phyloP scores from a whole-genome alignment of 2,329 filamentous ascomycete genomes.

The Aspergillus intermedius region DNA sequence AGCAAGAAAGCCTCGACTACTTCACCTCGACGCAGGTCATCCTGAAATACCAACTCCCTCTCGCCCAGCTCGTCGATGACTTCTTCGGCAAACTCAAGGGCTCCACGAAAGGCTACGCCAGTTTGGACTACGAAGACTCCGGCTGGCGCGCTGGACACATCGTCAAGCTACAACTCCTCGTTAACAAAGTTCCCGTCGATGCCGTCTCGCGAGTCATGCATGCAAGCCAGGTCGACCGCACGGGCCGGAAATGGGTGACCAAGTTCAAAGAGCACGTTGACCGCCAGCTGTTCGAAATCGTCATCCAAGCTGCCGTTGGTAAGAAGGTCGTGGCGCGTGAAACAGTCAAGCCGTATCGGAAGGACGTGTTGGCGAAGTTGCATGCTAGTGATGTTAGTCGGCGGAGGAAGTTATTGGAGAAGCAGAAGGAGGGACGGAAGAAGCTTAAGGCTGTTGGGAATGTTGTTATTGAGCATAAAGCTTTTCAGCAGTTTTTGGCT shows the following conservation, averaged over 20 bases:
- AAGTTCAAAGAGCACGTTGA: slow-evolving; percentile 98
- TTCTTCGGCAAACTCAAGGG: slow-evolving; percentile 96
- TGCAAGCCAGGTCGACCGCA: slow-evolving; percentile 66
- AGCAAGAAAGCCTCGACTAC: slow-evolving; percentile 81
- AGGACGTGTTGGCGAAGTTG: slow-evolving; percentile 87
- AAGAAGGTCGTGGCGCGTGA: slow-evolving; percentile 80
- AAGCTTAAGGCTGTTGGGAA: slow-evolving; percentile 71
- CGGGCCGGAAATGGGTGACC: slow-evolving; percentile 81
- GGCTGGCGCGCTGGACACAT: slow-evolving; percentile 76
- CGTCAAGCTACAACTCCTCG: slow-evolving; percentile 82
- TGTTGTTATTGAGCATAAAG: slow-evolving; percentile 91
- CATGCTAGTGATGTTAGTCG: slow-evolving; percentile 84
- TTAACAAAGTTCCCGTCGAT: slow-evolving; percentile 90
- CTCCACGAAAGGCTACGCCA: slow-evolving; percentile 88
- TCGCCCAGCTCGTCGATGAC: slow-evolving; percentile 88
- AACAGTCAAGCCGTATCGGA: slow-evolving; percentile 92
- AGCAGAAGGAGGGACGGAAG: slow-evolving; percentile 94
- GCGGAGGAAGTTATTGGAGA: slow-evolving; percentile 81
- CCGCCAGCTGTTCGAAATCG: slow-evolving; percentile 91
- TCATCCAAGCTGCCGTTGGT: slow-evolving; percentile 87
- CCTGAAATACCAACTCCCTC: slow-evolving; percentile 80
- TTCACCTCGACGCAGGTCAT: slow-evolving; percentile 92
- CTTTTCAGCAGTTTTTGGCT: slow-evolving; percentile 87
- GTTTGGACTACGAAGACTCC: slow-evolving; percentile 92
- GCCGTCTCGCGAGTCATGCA: slow-evolving; percentile 90